Conservation (phyloP, 208 protist species). For the Leishmania mexicana region DNA sequence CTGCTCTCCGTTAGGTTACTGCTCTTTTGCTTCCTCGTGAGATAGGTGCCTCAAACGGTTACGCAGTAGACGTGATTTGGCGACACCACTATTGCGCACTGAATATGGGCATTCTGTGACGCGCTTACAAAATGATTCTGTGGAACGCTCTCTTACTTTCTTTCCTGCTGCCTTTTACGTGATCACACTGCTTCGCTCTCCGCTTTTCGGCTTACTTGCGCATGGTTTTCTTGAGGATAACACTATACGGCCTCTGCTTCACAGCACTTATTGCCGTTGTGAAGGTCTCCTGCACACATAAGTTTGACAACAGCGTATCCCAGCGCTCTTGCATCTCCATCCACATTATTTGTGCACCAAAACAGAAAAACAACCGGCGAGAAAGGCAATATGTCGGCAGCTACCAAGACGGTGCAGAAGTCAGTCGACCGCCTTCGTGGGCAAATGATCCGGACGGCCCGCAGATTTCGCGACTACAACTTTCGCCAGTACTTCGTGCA, state of each 20-base stretch:
- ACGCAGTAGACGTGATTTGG: not conserved
- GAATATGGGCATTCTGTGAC: not conserved
- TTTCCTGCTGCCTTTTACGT: not conserved
- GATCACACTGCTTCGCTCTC: not conserved
- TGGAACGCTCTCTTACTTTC: not conserved
- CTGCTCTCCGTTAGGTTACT: too few species aligned
- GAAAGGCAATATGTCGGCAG: not conserved
- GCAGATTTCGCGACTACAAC: constrained; percentile 87
- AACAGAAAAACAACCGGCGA: not conserved
- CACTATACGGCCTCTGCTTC: not conserved
- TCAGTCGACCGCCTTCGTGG: constrained; percentile 53
- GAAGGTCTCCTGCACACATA: not conserved
- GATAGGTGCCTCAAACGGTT: not conserved
- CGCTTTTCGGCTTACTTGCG: constrained; percentile 15
- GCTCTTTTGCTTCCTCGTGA: not conserved
- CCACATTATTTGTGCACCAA: not conserved
- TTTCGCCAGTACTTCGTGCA: constrained; percentile 88
- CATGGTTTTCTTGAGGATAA: not conserved
- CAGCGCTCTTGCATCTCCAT: not conserved
- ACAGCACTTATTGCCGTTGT: not conserved
- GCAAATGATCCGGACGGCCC: constrained; percentile 60
- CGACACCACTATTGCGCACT: not conserved
- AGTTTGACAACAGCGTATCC: not conserved
- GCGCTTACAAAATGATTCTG: not conserved
- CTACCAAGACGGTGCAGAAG: not conserved